Evolutionary conservation across 192 early-diverging fungal genomes (phyloP), one percentile per base, ranked within the genome.

Genomic region (Coemansia sp.): DNA sequence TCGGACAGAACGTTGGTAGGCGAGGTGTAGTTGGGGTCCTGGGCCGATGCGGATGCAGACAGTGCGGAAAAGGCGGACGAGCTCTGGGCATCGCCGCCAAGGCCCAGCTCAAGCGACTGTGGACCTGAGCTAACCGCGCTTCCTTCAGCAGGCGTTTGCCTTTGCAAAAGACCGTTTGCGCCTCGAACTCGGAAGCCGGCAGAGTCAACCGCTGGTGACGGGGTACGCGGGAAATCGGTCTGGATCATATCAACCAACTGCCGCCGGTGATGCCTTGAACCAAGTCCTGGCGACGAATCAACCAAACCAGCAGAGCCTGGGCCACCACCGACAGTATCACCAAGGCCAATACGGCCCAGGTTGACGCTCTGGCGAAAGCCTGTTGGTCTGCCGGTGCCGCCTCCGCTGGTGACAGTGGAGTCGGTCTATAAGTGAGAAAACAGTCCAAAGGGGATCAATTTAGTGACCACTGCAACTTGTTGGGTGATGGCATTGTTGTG

Each of bases 241-340:
- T 77, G 79, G 55, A 82, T 82, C 23, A 83, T 83, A 48, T 75
- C 81, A 6, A 78, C 73, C 9, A 83, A 64, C 59, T 77, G 81
- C 52, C 81, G 75, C 16, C 81, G 71, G 21, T 72, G 71, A 12
- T 72, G 71, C 11, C 73, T 62, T 15, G 77, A 49, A 0, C 67
- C 59, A 23, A 59, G 48, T 18, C 53, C 60, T 10, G 73, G 55
- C 6, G 69, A 33, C 16, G 69, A 41, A 46, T 66, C 72, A 21
- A 64, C 57, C 55, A 60, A 56, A 51, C 53, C 53, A 44, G 60
- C 57, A 12, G 41, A 38, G 2, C 72, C 72, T 20, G 57, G 35
- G 57, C 53, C 21, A 35, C 51, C 57, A 56, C 56, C 44, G 56
- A 9, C 64, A 14, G 52, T 48, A 52, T 59, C 64, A 26, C 68